Conservation (phyloP, 2,329 filamentous ascomycete genomes). For the Leptographium wingfieldii region DNA sequence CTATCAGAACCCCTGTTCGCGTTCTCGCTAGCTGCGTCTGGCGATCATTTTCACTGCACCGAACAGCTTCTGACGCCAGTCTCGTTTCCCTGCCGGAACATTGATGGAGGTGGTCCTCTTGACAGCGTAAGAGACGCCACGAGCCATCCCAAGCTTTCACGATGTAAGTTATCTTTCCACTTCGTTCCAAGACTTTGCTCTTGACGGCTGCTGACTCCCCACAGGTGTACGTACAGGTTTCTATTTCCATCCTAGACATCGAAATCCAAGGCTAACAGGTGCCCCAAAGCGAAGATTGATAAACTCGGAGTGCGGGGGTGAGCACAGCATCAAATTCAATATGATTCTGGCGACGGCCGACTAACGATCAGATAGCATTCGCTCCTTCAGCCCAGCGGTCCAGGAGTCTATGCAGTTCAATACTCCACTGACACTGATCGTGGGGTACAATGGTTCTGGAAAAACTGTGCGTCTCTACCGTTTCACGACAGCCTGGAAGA, state of each 20-base stretch:
- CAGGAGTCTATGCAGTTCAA: constrained; percentile 77
- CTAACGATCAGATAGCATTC: constrained; percentile 26
- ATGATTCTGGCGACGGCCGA: neutral
- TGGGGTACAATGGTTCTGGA: constrained; percentile 92
- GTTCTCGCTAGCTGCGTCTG: neutral
- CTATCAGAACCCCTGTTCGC: neutral
- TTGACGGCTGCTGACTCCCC: neutral
- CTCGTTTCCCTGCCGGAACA: neutral
- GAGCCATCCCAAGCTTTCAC: neutral
- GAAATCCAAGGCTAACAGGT: neutral
- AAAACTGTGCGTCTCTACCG: constrained; percentile 49
- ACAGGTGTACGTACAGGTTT: neutral
- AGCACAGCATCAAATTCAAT: neutral
- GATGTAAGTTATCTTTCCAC: neutral
- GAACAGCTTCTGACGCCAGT: neutral
- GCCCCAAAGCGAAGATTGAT: constrained; percentile 13
- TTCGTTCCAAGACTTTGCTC: neutral
- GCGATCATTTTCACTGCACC: neutral
- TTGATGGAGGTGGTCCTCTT: neutral
- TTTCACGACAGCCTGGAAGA: neutral
- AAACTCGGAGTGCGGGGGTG: constrained; percentile 15
- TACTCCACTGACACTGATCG: constrained; percentile 85
- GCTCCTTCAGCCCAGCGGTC: constrained; percentile 68
- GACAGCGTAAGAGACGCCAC: neutral
- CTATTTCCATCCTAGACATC: neutral